A percentile compares a stretch with the other conserved stretches of the same genome.
Conservation (phyloP, 306 rosid genomes). For the Corylus americana region DNA sequence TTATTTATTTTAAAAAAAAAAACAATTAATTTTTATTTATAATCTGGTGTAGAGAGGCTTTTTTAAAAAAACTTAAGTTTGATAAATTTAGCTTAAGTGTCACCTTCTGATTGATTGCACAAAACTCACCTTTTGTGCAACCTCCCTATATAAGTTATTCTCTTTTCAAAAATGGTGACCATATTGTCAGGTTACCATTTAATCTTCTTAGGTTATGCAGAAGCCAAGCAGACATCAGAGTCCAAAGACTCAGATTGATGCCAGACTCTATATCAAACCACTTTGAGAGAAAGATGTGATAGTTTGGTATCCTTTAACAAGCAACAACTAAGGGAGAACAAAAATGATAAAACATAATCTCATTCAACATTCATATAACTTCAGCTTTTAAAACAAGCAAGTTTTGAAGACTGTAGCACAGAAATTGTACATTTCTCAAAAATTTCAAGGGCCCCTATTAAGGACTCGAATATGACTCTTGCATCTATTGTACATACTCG, state of each 20-base stretch:
- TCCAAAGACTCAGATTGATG: too few species aligned
- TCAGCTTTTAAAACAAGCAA: background rate
- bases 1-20: too few species aligned
- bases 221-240: background rate
- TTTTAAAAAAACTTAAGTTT: too few species aligned
- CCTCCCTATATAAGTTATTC: too few species aligned
- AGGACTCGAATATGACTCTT: constrained; percentile 19
- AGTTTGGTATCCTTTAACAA: background rate
- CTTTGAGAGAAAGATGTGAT: background rate
- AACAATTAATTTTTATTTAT: too few species aligned
- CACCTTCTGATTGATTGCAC: too few species aligned
- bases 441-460: constrained; percentile 22
- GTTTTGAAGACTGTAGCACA: background rate
- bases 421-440: background rate
- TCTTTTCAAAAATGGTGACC: background rate
- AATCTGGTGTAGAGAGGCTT: too few species aligned
- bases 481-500: constrained; percentile 30
- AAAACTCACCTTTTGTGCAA: too few species aligned
- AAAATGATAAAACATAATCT: background rate
- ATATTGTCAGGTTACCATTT: background rate
- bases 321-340: background rate
- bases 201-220: background rate
- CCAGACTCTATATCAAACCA: too few species aligned
- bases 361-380: background rate
- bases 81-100: too few species aligned